Base-by-base conservation (phyloP, 768 basidiomycete genomes). In the Neoboletus magnificus region DNA sequence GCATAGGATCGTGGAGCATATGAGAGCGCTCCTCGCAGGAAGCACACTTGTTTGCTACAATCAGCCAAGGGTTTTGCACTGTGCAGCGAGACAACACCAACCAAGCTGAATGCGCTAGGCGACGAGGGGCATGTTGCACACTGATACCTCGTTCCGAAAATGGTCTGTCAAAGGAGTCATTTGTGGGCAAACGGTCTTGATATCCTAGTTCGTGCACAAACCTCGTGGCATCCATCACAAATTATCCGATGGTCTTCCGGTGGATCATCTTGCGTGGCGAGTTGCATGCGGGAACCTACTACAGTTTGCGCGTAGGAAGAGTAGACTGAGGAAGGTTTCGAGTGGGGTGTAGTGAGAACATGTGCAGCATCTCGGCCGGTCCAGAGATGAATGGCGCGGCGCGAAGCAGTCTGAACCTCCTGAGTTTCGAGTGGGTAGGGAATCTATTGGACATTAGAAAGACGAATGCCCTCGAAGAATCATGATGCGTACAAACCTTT, bases 71-170 rank as follows among this genome's bases (percentile, higher is more conserved):
- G 11, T 22, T 18, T 18, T 13, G 18, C 5, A 18, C 23, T 29
- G 32, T 29, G 15, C 3, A 1, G 7, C 7, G 15, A 48, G 46
- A 50, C 18, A 58, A 47, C 9, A 61, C 70, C 20, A 20, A 96
- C 94, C 65, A 97, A 72, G 67, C 81, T 95, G 69, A 82, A 94
- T 11, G 82, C 69, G 20, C 73, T 74, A 0, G 91, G 85, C 37
- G 76, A 76, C 5, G 93, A 93, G 0, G 91, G 83, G 64, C 95
- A 98, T 57, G 86, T 88, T 15, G 88, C 91, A 66, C 95, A 98
- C 66, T 97, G 94, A 68, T 88, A 98, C 41, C 94, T 79, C 44
- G 81, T 74, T 6, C 95, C 93, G 49, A 84, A 70, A 53, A 96
- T 93, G 27, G 77, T 71, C 89, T 93, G 62, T 37, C 41, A 54